Conservation (phyloP, 495 filamentous ascomycete species). For the Pseudevernia furfuracea region DNA sequence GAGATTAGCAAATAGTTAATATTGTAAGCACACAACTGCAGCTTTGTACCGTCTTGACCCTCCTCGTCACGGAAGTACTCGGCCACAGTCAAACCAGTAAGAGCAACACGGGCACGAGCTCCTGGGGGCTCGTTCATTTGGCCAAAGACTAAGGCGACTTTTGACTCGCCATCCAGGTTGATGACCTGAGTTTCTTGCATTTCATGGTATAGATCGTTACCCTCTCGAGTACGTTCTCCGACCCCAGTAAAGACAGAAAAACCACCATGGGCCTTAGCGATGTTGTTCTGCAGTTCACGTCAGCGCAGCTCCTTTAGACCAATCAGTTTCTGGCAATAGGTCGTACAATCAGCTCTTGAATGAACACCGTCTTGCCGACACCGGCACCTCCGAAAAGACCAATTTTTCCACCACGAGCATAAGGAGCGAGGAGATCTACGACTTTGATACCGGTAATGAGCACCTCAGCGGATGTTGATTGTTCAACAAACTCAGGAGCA, state of each 20-base stretch:
- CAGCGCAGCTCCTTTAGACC: constrained; percentile 14
- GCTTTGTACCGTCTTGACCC: constrained; percentile 74
- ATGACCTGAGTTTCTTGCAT: constrained; percentile 99
- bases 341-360: constrained; percentile 93
- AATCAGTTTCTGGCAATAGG: constrained; percentile 9
- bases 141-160: constrained; percentile 98
- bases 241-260: constrained; percentile 99
- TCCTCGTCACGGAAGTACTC: constrained; percentile 98
- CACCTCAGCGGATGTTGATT: constrained; percentile 92
- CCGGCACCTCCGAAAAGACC: constrained; percentile 99
- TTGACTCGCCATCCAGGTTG: constrained; percentile 96
- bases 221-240: constrained; percentile 99
- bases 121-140: constrained; percentile 99
- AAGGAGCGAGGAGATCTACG: constrained; percentile 95
- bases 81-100: constrained; percentile 82
- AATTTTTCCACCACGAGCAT: constrained; percentile 99
- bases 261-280: constrained; percentile 99
- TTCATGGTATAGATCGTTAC: constrained; percentile 99
- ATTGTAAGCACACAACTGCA: background rate
- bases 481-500: constrained; percentile 80
- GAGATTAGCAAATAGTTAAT: constrained; percentile 22
- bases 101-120: constrained; percentile 98
- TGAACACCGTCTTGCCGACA: constrained; percentile 99
- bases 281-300: constrained; percentile 72
- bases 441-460: constrained; percentile 99